Evolutionary conservation across 106 monocot species (phyloP).

Genomic region (Amphibolis antarctica): DNA sequence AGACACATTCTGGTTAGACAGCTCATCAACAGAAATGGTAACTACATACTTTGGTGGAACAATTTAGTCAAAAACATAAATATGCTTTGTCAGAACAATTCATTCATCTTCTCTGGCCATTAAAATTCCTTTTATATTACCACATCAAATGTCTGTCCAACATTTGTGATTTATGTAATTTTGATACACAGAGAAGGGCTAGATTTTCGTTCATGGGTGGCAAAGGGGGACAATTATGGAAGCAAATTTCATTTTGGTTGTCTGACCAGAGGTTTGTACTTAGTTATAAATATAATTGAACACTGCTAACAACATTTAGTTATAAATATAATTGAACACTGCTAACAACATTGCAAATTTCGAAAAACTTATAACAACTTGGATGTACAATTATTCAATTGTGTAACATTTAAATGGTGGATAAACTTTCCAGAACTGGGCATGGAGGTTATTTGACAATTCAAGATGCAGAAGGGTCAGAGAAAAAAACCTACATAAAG

Average conservation of each 20-base stretch:
- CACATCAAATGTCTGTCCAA: neutral
- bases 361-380: neutral
- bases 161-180: neutral
- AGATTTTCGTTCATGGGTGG: conserved; percentile 99
- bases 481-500: conserved; percentile 34
- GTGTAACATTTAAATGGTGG: neutral
- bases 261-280: conserved; percentile 44
- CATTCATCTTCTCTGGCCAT: neutral
- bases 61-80: too few relatives aligned
- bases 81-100: too few relatives aligned
- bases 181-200: conserved; percentile 56
- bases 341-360: too few relatives aligned
- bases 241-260: conserved; percentile 71
- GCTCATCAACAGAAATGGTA: conserved; percentile 88
- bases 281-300: neutral
- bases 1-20: conserved; percentile 97
- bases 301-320: neutral
- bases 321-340: neutral
- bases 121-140: neutral
- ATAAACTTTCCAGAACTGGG: conserved; percentile 18
- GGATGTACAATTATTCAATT: neutral
- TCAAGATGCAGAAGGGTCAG: conserved; percentile 38
- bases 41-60: neutral
- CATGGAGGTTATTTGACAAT: conserved; percentile 66
- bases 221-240: conserved; percentile 82